Percentiles rank a stretch among this genome's conserved stretches.
These are phyloP conservation scores for Coemansia asiatica DNA, from an alignment of 192 early-diverging fungal genomes.

Conservation along the genomic window DNA sequence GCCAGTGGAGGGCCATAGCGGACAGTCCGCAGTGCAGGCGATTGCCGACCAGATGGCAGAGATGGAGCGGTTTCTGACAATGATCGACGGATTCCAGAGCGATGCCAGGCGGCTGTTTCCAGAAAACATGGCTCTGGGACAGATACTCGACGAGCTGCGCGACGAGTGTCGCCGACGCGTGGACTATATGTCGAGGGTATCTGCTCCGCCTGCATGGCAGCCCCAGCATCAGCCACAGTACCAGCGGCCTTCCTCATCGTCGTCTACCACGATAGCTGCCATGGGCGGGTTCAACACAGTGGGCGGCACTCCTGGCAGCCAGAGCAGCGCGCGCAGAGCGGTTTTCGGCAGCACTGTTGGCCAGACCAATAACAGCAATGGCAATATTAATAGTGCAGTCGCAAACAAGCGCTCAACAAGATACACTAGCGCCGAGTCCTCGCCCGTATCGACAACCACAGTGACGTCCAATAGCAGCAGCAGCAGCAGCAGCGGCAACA, in stretches of 20 bases:
- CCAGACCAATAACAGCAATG: not conserved
- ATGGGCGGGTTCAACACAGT: not conserved
- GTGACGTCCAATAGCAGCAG: constrained; percentile 15
- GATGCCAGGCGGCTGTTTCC: constrained; percentile 47
- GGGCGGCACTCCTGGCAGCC: not conserved
- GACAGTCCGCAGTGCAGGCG: constrained; percentile 2
- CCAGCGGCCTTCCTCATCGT: constrained; percentile 23
- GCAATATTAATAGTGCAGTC: not conserved
- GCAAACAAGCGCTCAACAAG: not conserved
- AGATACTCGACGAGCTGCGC: constrained; percentile 46
- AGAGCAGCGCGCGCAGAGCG: not conserved
- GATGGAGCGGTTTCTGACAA: constrained; percentile 29
- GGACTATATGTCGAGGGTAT: constrained; percentile 47
- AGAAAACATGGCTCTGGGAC: constrained; percentile 42
- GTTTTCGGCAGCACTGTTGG: not conserved
- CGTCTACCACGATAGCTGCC: constrained; percentile 20
- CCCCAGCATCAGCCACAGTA: not conserved
- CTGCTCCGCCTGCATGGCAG: constrained; percentile 38
- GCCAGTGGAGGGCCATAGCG: not conserved
- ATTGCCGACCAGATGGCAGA: constrained; percentile 27
- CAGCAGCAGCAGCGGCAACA: constrained; percentile 12
- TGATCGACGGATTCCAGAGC: constrained; percentile 35
- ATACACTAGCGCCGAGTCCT: constrained; percentile 7
- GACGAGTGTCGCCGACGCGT: constrained; percentile 49
- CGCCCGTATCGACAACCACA: constrained; percentile 15